These are phyloP conservation scores for Tylopilus balloui DNA, from an alignment of 768 basidiomycete species.

Conservation along the genomic window DNA sequence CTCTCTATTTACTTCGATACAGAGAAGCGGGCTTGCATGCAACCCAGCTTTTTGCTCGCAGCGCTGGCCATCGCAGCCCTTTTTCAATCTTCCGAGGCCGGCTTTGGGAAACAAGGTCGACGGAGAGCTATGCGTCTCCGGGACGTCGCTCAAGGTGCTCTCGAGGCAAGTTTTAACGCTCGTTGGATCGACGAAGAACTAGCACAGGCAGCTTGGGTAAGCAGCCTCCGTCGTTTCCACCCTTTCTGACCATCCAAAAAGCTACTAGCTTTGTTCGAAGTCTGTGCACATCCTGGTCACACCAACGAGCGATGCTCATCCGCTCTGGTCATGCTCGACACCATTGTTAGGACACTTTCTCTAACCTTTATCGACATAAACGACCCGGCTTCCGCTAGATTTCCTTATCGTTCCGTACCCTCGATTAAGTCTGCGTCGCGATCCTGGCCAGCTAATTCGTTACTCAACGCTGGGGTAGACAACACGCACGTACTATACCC, in stretches of 20 bases:
- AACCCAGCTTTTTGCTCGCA: slow-evolving; percentile 62
- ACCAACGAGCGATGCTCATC: slow-evolving; percentile 51
- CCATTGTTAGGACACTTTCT: slow-evolving; percentile 57
- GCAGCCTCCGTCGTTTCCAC: slow-evolving; percentile 14
- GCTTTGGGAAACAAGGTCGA: slow-evolving; percentile 46
- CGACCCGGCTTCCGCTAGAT: slow-evolving; percentile 48
- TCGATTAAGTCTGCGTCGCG: slow-evolving; percentile 28
- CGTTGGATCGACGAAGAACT: slow-evolving; percentile 71
- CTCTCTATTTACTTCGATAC: slow-evolving; percentile 56
- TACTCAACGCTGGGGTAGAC: not conserved
- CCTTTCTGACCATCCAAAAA: slow-evolving; percentile 26
- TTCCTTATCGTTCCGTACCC: slow-evolving; percentile 49
- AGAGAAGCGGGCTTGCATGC: slow-evolving; percentile 48
- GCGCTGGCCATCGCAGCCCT: slow-evolving; percentile 63
- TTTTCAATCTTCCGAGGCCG: slow-evolving; percentile 65
- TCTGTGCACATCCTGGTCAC: slow-evolving; percentile 64
- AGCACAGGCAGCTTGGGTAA: slow-evolving; percentile 73
- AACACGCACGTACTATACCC: slow-evolving; percentile 7
- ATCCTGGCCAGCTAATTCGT: slow-evolving; percentile 8
- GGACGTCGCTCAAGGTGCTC: slow-evolving; percentile 62
- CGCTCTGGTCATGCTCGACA: slow-evolving; percentile 59
- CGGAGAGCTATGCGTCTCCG: slow-evolving; percentile 55
- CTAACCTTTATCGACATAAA: slow-evolving; percentile 57
- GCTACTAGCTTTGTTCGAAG: slow-evolving; percentile 69
- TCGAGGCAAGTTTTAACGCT: slow-evolving; percentile 68